These are phyloP conservation scores for Fusarium camptoceras DNA, from an alignment of 2,329 filamentous ascomycete genomes.

Conservation along the genomic window DNA sequence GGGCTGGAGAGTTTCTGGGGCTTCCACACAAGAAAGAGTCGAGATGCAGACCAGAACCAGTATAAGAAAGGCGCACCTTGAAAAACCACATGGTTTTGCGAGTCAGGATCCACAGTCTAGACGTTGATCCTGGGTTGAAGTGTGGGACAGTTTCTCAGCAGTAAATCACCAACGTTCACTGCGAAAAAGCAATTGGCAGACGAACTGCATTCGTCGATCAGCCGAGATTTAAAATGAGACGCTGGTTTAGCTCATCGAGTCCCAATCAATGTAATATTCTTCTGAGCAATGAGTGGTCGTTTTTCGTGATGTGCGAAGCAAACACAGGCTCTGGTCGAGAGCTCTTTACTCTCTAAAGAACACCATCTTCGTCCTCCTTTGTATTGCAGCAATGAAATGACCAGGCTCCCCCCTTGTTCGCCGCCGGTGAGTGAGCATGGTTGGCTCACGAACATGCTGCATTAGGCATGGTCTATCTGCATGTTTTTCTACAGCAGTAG, in stretches of 20 bases:
- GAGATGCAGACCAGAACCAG: conserved; percentile 4
- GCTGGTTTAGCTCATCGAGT: neutral
- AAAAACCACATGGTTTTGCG: conserved; percentile 41
- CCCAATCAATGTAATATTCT: neutral
- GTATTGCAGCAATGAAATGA: conserved; percentile 21
- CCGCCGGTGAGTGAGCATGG: conserved; percentile 37
- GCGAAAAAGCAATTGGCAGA: conserved; percentile 15
- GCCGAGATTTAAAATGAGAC: conserved; percentile 22
- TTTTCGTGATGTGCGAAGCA: conserved; percentile 3
- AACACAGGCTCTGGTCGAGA: neutral
- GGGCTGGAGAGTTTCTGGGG: conserved; percentile 22
- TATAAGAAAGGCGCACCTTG: neutral
- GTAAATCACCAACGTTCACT: neutral
- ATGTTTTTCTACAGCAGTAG: conserved; percentile 21
- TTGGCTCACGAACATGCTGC: conserved; percentile 44
- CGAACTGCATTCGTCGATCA: conserved; percentile 17
- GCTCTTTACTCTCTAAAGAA: neutral
- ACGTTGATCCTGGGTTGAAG: conserved; percentile 14
- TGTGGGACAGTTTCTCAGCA: conserved; percentile 5
- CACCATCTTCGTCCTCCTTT: conserved; percentile 10
- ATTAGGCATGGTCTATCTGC: conserved; percentile 42
- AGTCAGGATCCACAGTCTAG: conserved; percentile 36
- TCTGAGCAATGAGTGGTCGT: neutral
- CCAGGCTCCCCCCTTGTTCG: conserved; percentile 14
- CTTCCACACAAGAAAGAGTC: conserved; percentile 11